phyloP scores from a whole-genome alignment of 345 rosid species.

The Citrus reticulata region DNA sequence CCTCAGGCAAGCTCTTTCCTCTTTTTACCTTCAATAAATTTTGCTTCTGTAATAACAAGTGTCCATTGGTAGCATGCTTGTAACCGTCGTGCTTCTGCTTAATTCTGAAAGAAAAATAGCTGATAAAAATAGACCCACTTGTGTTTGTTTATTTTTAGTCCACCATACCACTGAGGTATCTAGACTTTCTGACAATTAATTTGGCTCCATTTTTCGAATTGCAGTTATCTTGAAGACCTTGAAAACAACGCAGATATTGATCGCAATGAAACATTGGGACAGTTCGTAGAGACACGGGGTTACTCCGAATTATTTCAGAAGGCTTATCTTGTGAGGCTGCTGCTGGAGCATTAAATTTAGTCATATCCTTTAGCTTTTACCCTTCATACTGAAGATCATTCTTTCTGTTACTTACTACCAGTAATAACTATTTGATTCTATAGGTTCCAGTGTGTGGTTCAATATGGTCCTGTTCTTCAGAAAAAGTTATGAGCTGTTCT shows the following conservation, averaged over 20 bases:
- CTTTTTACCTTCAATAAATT: background rate
- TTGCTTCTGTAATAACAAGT: background rate
- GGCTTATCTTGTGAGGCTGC: slow-evolving; percentile 72
- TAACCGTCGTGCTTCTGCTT: too few species aligned
- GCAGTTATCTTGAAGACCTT: slow-evolving; percentile 62
- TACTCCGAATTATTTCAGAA: slow-evolving; percentile 78
- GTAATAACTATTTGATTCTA: background rate
- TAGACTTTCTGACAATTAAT: too few species aligned
- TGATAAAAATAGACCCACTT: too few species aligned
- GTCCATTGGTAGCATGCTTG: too few species aligned
- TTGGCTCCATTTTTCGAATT: background rate
- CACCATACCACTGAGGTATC: too few species aligned
- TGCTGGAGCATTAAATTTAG: background rate
- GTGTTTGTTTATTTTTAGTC: too few species aligned
- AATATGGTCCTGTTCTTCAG: slow-evolving; percentile 80
- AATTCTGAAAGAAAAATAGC: too few species aligned
- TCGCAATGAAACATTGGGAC: slow-evolving; percentile 71
- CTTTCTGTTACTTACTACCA: background rate
- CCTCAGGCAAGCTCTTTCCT: slow-evolving; percentile 28
- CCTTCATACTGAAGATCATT: background rate
- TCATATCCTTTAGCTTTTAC: background rate
- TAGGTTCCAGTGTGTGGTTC: slow-evolving; percentile 89
- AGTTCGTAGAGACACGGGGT: slow-evolving; percentile 56
- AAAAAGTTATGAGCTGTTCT: slow-evolving; percentile 71
- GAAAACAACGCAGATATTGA: slow-evolving; percentile 60